Evolutionary conservation across 768 basidiomycete genomes (phyloP), one percentile per base, ranked within the genome.

Genomic region (Leccinum fibrillosum): DNA sequence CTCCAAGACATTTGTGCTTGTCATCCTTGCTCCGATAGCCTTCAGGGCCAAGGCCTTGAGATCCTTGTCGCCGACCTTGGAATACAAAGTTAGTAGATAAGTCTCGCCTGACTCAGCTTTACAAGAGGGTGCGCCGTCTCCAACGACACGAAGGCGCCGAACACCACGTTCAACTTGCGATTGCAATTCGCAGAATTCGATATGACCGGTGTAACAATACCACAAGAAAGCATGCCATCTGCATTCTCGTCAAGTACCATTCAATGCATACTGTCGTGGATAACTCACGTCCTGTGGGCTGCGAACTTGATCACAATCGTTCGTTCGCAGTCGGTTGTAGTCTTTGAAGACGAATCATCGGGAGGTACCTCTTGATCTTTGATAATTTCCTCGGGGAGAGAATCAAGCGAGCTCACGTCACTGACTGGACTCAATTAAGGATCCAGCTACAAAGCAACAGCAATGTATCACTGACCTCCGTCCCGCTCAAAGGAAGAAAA

Each of bases 151-250:
- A n/a, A 47, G 10, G 17, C 12, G 42, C 5, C 12, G 37, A 49
- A 15, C 12, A 48, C 55, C 55, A 7, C 37, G 44, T 47, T 49
- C 50, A 6, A 47, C 52, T 45, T 69, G 61, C 26, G 28, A 30
- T 3, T 30, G 10, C 45, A 68, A 30, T 34, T 56, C 42, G 15
- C 39, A 23, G 50, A 69, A 68, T 25, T 62, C 39, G 12, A 67
- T 17, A 4, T 49, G 45, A 21, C 66, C 66, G 32, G 66, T 67
- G 37, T 69, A 68, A 32, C 62, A 61, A 17, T 69, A 69, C 58
- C 63, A 69, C 28, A 67, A n/a, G 51, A 67, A 65, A 15, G 68
- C 60, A 47, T 39, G 51, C 68, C 68, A 70, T 19, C 66, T 69
- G 37, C 6, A 35, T 52, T 45, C 11, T 8, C 47, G 15, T 64